Percentiles rank a stretch among this genome's conserved stretches.
phyloP scores from a whole-genome alignment of 192 early-diverging fungal species.

The Endogone sp. region DNA sequence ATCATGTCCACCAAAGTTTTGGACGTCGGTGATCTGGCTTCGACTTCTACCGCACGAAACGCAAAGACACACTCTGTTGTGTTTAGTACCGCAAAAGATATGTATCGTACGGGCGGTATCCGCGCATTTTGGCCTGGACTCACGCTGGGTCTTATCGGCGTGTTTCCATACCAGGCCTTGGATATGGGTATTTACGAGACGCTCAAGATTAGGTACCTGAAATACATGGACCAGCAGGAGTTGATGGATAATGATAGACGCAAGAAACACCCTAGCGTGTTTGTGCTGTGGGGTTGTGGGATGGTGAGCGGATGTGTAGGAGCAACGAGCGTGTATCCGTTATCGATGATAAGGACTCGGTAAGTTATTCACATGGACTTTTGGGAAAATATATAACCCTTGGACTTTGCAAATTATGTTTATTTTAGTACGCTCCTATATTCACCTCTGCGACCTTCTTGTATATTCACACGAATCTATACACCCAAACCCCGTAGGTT shows the following conservation, averaged over 20 bases:
- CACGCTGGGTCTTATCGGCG: slow-evolving; percentile 51
- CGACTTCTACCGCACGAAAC: background rate
- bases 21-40: background rate
- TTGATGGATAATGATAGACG: slow-evolving; percentile 18
- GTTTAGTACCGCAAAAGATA: slow-evolving; percentile 44
- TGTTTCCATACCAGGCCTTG: slow-evolving; percentile 74
- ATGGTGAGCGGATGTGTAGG: slow-evolving; percentile 64
- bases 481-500: slow-evolving; percentile 35
- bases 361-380: slow-evolving; percentile 18
- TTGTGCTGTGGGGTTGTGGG: slow-evolving; percentile 58
- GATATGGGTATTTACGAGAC: slow-evolving; percentile 74
- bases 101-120: slow-evolving; percentile 60
- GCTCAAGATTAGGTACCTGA: slow-evolving; percentile 56
- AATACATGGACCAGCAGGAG: slow-evolving; percentile 31
- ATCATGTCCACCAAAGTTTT: slow-evolving; percentile 61
- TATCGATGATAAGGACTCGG: slow-evolving; percentile 69
- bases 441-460: no score
- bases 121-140: slow-evolving; percentile 56
- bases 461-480: background rate
- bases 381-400: background rate
- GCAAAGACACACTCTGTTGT: slow-evolving; percentile 22
- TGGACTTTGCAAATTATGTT: background rate
- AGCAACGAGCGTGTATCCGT: slow-evolving; percentile 69
- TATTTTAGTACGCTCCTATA: background rate
- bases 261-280: slow-evolving; percentile 37